Conservation (phyloP, 495 filamentous ascomycete species). For the Penicillium coffeae region DNA sequence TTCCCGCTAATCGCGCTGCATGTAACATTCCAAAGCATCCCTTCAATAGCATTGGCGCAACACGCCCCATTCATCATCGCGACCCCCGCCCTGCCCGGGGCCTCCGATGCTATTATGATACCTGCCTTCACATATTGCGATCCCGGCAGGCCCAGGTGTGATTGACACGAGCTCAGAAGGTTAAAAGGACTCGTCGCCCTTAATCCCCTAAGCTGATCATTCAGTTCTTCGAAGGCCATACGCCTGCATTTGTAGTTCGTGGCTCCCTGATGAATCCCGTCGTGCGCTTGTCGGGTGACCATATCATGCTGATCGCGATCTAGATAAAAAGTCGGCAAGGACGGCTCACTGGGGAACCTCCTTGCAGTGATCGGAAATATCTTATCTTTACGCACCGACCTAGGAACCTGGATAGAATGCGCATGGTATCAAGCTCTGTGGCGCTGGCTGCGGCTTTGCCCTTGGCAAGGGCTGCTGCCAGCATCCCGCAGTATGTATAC, state of each 20-base stretch:
- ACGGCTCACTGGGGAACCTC: no score
- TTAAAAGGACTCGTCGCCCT: neutral
- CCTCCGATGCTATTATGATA: neutral
- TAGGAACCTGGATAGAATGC: slow-evolving; percentile 10
- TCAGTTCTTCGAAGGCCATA: neutral
- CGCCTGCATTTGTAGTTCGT: neutral
- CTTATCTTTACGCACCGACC: no score
- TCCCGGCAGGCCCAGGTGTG: neutral
- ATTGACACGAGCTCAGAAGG: neutral
- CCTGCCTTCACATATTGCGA: neutral
- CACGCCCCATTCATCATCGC: neutral
- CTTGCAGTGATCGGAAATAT: no score
- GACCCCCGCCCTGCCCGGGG: neutral
- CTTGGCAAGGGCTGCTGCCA: slow-evolving; percentile 2
- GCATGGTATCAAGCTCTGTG: slow-evolving; percentile 4
- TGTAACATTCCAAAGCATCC: slow-evolving; percentile 6
- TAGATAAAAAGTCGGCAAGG: neutral
- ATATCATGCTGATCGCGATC: neutral
- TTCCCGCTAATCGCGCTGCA: neutral
- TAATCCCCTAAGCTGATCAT: neutral
- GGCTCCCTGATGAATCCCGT: neutral
- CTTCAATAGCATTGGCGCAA: neutral
- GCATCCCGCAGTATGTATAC: slow-evolving; percentile 26
- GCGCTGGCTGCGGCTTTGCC: slow-evolving; percentile 8
- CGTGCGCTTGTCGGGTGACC: neutral